Base-by-base conservation (phyloP, 768 basidiomycete species). In the Phylloporus sp. region DNA sequence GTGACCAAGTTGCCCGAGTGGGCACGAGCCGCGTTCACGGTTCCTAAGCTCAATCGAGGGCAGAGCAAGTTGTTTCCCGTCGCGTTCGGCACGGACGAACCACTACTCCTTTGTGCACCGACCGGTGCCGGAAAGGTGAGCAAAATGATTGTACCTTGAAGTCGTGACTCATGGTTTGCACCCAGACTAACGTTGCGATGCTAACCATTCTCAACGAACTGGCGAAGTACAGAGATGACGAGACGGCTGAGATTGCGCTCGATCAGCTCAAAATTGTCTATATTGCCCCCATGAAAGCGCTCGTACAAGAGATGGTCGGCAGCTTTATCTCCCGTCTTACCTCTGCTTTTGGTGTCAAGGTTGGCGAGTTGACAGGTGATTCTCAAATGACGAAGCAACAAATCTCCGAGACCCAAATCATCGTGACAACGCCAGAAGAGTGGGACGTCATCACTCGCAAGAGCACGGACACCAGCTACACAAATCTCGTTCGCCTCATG, bases 401-500 rank as follows among this genome's bases (percentile, higher is more conserved):
- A 66, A 97, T 98, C 44, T 71, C 92, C 9, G 93, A 94, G 61
- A 96, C 95, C 0, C 94, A 98, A 62, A 90, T 99, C 61, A 97
- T 98, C 66, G 93, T 98, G 52, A 96, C 94, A 0, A 98, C 96
- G 0, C 96, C 95, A 0, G 96, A 99, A 71, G 98, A 99, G 66
- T 99, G 92, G 91, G 95, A 99, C 57, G 96, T 99, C 60, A 95
- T 99, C 64, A 98, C 95, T 6, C 86, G 96, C 58, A 99, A 99
- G 73, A 89, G 84, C 55, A 95, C 94, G 1, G 96, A 98, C 58
- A 93, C 90, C 17, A 89, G 86, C 53, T 98, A 98, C 66, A 97
- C 93, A 38, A 97, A 96, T 62, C 82, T 98, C 42, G 95, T 97
- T 14, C 82, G 92, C 6, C 81, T 99, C 50, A 81, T 98, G 69